Conservation (phyloP, 129 eudicot genomes). For the Apium graveolens region DNA sequence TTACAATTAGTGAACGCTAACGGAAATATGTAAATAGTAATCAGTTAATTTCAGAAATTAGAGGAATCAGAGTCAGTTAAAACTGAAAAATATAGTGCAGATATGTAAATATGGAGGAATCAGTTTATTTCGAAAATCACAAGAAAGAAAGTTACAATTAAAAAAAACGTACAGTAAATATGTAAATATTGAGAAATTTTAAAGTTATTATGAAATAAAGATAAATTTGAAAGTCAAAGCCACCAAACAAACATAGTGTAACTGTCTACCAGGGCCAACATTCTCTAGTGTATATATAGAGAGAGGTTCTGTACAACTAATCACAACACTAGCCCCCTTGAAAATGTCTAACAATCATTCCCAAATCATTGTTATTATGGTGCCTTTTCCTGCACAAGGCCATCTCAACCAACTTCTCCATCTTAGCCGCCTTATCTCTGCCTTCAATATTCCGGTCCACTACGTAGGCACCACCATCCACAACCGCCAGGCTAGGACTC, state of each 20-base stretch:
- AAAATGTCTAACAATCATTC: background rate
- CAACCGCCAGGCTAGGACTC: background rate
- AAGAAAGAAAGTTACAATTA: too few species aligned
- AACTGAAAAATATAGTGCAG: too few species aligned
- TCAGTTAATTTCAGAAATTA: too few species aligned
- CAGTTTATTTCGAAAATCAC: too few species aligned
- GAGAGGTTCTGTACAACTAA: too few species aligned
- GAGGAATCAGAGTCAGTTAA: too few species aligned
- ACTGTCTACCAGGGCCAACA: background rate
- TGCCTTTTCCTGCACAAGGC: slow-evolving; percentile 10
- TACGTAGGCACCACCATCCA: slow-evolving; percentile 1
- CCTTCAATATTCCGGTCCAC: slow-evolving; percentile 8
- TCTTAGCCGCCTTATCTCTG: slow-evolving; percentile 7
- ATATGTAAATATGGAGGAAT: too few species aligned
- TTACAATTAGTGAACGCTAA: too few species aligned
- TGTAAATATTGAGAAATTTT: too few species aligned
- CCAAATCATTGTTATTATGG: background rate
- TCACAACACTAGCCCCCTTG: background rate
- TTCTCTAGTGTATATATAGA: background rate
- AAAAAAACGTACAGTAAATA: too few species aligned
- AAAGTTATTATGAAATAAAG: too few species aligned
- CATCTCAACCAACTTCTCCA: slow-evolving; percentile 15
- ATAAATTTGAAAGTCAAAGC: background rate
- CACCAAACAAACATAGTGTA: background rate
- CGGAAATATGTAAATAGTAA: too few species aligned